A percentile compares a stretch with the other conserved stretches of the same genome.
These are phyloP conservation scores for Leccinum sublutescens DNA, from an alignment of 768 basidiomycete genomes.

Conservation along the genomic window DNA sequence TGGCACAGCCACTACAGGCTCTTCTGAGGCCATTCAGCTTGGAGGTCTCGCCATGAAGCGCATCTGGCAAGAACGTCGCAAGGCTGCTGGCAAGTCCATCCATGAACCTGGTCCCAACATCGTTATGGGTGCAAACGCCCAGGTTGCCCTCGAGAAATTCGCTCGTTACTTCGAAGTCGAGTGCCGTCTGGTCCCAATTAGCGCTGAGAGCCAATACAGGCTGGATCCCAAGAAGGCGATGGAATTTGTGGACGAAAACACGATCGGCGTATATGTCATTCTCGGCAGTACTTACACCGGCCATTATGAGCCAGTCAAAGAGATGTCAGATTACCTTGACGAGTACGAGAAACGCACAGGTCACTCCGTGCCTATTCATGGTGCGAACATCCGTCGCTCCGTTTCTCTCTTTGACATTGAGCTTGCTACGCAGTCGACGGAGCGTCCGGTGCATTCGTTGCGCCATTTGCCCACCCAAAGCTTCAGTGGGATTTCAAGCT, in stretches of 20 bases:
- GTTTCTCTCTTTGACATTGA: slow-evolving; percentile 5
- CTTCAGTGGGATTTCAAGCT: slow-evolving; percentile 60
- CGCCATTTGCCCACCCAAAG: slow-evolving; percentile 57
- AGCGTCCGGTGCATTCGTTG: slow-evolving; percentile 61
- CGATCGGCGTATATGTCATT: slow-evolving; percentile 66
- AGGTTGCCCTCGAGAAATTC: slow-evolving; percentile 70
- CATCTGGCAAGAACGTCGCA: slow-evolving; percentile 66
- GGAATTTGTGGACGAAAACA: slow-evolving; percentile 68
- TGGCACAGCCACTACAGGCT: slow-evolving; percentile 70
- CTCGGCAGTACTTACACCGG: slow-evolving; percentile 57
- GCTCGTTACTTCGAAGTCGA: slow-evolving; percentile 70
- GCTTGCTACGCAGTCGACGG: slow-evolving; percentile 43
- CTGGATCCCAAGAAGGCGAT: slow-evolving; percentile 69
- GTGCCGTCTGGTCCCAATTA: slow-evolving; percentile 60
- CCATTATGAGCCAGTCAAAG: slow-evolving; percentile 78
- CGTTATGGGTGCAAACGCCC: slow-evolving; percentile 66
- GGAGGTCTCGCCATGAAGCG: slow-evolving; percentile 73
- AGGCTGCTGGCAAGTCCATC: slow-evolving; percentile 61
- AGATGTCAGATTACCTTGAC: slow-evolving; percentile 74
- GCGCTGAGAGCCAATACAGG: slow-evolving; percentile 68
- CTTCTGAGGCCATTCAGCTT: slow-evolving; percentile 70
- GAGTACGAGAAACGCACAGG: slow-evolving; percentile 50
- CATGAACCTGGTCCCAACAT: slow-evolving; percentile 67
- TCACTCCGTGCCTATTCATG: slow-evolving; percentile 44
- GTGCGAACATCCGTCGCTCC: slow-evolving; percentile 26